Evolutionary conservation across 192 early-diverging fungal genomes (phyloP).

Genomic region (Rhizoclosmatium globosum): DNA sequence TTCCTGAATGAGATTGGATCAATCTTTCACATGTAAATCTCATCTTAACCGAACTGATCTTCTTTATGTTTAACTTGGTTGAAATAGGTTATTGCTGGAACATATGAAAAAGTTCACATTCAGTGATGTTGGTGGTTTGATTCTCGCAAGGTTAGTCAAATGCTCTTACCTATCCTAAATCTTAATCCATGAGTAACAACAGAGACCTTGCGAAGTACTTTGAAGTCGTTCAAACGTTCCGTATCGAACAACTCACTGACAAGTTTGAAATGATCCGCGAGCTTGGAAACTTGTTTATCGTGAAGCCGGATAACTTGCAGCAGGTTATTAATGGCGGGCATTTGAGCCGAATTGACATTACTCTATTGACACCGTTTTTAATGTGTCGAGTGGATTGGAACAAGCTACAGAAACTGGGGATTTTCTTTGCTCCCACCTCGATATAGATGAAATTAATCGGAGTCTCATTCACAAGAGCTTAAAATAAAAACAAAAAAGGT

Average conservation of each 20-base stretch:
- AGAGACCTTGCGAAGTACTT: conserved; percentile 96
- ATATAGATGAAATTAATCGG: not conserved
- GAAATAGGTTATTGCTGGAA: conserved; percentile 81
- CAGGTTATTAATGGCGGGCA: conserved; percentile 86
- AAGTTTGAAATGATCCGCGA: conserved; percentile 92
- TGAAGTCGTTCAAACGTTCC: conserved; percentile 81
- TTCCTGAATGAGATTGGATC: conserved; percentile 84
- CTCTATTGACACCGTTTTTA: conserved; percentile 85
- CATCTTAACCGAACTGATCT: not conserved
- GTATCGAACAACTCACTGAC: conserved; percentile 76
- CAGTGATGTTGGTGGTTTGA: conserved; percentile 85
- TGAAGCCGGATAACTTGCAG: conserved; percentile 89
- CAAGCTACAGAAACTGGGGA: conserved; percentile 50
- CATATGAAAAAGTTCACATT: conserved; percentile 91
- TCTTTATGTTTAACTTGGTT: conserved; percentile 15
- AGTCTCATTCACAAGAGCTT: not conserved
- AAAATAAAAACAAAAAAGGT: not conserved
- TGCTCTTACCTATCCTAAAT: not conserved
- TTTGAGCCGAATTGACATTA: conserved; percentile 81
- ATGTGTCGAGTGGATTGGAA: conserved; percentile 84
- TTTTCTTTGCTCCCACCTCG: conserved; percentile 16
- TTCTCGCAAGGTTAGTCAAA: conserved; percentile 77
- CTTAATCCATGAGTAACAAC: not conserved
- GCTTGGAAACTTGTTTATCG: conserved; percentile 91
- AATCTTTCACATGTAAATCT: conserved; percentile 76